Evolutionary conservation across 768 basidiomycete species (phyloP).

Genomic region (Collybia sp.): DNA sequence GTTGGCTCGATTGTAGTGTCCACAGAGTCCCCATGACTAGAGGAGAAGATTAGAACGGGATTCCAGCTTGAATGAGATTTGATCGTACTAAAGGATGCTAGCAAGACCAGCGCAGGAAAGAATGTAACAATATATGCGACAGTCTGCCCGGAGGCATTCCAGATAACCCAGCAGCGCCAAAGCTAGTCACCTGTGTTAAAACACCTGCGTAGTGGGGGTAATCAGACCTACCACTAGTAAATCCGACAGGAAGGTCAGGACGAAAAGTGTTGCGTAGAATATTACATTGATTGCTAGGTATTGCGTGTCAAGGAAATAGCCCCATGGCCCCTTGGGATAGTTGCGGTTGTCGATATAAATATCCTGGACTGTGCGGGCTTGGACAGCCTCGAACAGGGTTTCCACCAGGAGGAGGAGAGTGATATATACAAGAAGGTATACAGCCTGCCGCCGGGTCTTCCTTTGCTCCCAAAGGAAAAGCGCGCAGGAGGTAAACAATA

Average conservation of each 20-base stretch:
- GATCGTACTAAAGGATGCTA: slow-evolving; percentile 19
- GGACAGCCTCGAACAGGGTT: slow-evolving; percentile 2
- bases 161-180: slow-evolving; percentile 38
- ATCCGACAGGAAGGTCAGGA: slow-evolving; percentile 36
- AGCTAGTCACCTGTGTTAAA: slow-evolving; percentile 15
- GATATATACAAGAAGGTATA: slow-evolving; percentile 2
- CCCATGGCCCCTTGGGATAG: slow-evolving; percentile 20
- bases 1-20: slow-evolving; percentile 27
- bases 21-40: slow-evolving; percentile 28
- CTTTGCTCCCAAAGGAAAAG: too few species aligned
- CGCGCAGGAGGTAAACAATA: too few species aligned
- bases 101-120: slow-evolving; percentile 23
- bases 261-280: slow-evolving; percentile 36
- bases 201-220: neutral
- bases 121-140: slow-evolving; percentile 18
- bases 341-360: slow-evolving; percentile 8
- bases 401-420: slow-evolving; percentile 1
- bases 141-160: slow-evolving; percentile 21
- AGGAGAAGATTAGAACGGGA: neutral
- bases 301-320: slow-evolving; percentile 36
- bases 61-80: neutral
- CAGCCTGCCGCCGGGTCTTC: neutral
- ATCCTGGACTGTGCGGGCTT: slow-evolving; percentile 1
- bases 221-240: slow-evolving; percentile 24
- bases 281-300: slow-evolving; percentile 36